Percentiles rank a stretch among this genome's conserved stretches.
These are phyloP conservation scores for Dryas octopetala DNA, from an alignment of 306 rosid genomes.

Conservation along the genomic window DNA sequence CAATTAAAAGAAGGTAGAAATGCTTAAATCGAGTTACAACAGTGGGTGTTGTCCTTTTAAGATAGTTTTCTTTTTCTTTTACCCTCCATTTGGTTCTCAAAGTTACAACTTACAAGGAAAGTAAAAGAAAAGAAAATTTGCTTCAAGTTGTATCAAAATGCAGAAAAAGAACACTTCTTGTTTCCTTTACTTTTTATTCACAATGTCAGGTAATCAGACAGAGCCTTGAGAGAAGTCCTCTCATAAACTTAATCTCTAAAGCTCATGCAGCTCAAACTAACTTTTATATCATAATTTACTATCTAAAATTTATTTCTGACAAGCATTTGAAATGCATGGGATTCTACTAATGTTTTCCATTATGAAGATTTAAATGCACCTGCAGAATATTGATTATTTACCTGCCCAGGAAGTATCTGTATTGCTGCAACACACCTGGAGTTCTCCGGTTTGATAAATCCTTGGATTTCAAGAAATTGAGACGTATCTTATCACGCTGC, in stretches of 20 bases:
- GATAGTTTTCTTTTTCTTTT: too few relatives aligned
- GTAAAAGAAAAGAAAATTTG: background rate
- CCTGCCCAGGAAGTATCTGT: conserved; percentile 86
- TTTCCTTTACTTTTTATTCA: too few relatives aligned
- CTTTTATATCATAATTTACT: background rate
- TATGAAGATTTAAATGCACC: background rate
- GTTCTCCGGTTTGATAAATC: conserved; percentile 76
- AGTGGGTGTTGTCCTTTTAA: too few relatives aligned
- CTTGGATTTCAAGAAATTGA: conserved; percentile 62
- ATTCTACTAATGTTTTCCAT: conserved; percentile 4
- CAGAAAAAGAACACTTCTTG: background rate
- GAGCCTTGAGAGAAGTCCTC: too few relatives aligned
- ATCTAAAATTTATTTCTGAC: background rate
- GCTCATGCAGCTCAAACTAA: too few relatives aligned
- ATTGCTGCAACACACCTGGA: conserved; percentile 72
- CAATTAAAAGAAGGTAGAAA: background rate
- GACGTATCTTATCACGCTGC: conserved; percentile 59
- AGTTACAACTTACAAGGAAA: background rate
- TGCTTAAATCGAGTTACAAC: too few relatives aligned
- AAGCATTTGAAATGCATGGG: background rate
- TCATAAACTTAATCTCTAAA: too few relatives aligned
- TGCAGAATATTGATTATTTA: conserved; percentile 25
- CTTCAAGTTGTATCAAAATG: background rate
- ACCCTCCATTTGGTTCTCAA: background rate
- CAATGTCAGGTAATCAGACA: too few relatives aligned